Evolutionary conservation across 2,329 filamentous ascomycete genomes (phyloP).

Genomic region (Ampelomyces quisqualis): DNA sequence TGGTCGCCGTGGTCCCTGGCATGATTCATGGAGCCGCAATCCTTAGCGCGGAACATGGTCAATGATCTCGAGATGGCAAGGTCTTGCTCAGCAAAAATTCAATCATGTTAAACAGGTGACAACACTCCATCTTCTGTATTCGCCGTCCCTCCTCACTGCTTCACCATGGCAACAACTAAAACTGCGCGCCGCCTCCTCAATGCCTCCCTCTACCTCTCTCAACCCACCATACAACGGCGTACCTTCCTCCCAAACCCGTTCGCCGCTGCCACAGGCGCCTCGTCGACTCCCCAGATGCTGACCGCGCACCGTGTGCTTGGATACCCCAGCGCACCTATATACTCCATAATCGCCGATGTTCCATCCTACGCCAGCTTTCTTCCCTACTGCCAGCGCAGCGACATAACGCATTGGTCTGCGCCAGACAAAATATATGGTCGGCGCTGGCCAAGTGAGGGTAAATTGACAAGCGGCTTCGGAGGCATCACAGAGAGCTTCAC

Average conservation of each 20-base stretch:
- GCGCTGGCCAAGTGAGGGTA: slow-evolving; percentile 70
- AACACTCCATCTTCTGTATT: background rate
- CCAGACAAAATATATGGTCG: slow-evolving; percentile 52
- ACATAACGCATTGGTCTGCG: slow-evolving; percentile 72
- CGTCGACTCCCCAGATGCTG: slow-evolving; percentile 62
- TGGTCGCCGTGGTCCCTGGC: slow-evolving; percentile 20
- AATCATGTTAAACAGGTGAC: slow-evolving; percentile 22
- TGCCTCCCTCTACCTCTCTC: slow-evolving; percentile 14
- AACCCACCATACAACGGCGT: slow-evolving; percentile 32
- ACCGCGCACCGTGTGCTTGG: slow-evolving; percentile 74
- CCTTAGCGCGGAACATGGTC: slow-evolving; percentile 18
- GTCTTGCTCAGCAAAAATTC: slow-evolving; percentile 1
- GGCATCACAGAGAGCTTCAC: slow-evolving; percentile 82
- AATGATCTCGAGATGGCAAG: slow-evolving; percentile 8
- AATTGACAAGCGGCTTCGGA: slow-evolving; percentile 82
- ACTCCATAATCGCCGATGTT: slow-evolving; percentile 84
- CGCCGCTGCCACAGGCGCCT: slow-evolving; percentile 45
- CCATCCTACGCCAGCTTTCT: slow-evolving; percentile 78
- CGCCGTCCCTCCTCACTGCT: background rate
- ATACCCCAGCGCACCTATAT: slow-evolving; percentile 70
- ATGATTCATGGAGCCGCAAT: slow-evolving; percentile 27
- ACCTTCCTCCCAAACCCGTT: slow-evolving; percentile 49
- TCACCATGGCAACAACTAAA: slow-evolving; percentile 28
- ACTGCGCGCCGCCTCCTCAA: slow-evolving; percentile 39
- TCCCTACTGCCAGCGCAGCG: slow-evolving; percentile 81